Evolutionary conservation across 1,284 basidiomycete species (phyloP), one percentile per base, ranked within the genome.

Genomic region (Cutaneotrichosporon sp.): DNA sequence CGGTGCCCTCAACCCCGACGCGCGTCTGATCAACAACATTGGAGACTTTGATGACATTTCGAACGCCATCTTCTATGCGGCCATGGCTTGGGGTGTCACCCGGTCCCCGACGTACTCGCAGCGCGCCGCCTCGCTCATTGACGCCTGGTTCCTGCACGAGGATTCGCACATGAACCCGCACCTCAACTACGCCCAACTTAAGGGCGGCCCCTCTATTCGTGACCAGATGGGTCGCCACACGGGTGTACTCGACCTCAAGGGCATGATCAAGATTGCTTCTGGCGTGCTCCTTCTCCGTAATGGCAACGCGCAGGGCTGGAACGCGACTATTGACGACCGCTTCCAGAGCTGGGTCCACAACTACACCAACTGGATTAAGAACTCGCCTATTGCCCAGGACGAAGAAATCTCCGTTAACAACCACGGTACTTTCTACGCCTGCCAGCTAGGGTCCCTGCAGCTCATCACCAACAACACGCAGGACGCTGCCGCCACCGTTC

Each of bases 1-100:
- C 69, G 88, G 88, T 18, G 70, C 82, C 64, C 84, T 88, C 71
- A 90, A 90, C 73, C 87, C 88, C 0, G 88, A 89, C 67, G 85
- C 84, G 4, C 82, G 84, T 13, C 75, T 80, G 9, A 80, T 89
- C 64, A 83, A 86, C 64, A 86, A 86, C 66, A 83, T 86, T 38
- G 83, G 82, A 47, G 81, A 82, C 30, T 84, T 87, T 66, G 81
- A 84, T 63, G 76, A 80, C 58, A 81, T 88, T 72, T 81, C 87
- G 2, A 84, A 89, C 70, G 84, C 86, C 0, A 83, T 87, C 8
- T 80, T 88, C 30, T 88, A 86, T 79, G 88, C 88, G 70, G 79
- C 85, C 6, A 75, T 89, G 30, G 84, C 87, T 0, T 88, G 82
- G 76, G 82, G 81, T 2, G 70, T 88, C 49, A 81, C 82, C 58